A percentile compares a stretch with the other conserved stretches of the same genome.
Conservation (phyloP, 306 rosid species). For the Quillaja saponaria region DNA sequence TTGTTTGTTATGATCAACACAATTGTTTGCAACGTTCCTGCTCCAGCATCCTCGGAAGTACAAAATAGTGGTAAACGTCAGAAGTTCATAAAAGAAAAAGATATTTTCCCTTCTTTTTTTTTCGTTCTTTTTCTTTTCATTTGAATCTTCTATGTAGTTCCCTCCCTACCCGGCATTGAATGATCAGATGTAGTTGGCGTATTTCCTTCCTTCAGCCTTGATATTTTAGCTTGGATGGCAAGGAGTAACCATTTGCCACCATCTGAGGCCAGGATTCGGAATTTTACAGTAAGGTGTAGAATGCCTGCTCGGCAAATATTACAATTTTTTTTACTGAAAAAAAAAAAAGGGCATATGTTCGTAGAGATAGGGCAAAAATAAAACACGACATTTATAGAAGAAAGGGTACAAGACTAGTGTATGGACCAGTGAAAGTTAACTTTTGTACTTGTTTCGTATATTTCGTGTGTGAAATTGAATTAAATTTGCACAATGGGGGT, state of each 20-base stretch:
- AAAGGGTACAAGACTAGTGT: slow-evolving; percentile 38
- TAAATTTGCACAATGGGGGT: slow-evolving; percentile 16
- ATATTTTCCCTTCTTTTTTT: background rate
- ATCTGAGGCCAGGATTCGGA: slow-evolving; percentile 41
- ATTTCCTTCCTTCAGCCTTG: slow-evolving; percentile 34
- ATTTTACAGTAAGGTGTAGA: slow-evolving; percentile 32
- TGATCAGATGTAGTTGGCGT: slow-evolving; percentile 35
- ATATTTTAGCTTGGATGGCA: slow-evolving; percentile 32
- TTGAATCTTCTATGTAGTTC: slow-evolving; percentile 25
- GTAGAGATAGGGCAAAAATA: slow-evolving; percentile 36
- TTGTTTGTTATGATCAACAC: slow-evolving; percentile 55
- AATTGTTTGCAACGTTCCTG: slow-evolving; percentile 44
- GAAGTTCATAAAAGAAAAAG: slow-evolving; percentile 38
- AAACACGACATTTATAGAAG: slow-evolving; percentile 31
- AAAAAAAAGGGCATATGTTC: slow-evolving; percentile 33
- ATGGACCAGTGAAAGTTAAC: slow-evolving; percentile 38
- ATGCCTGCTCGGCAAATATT: slow-evolving; percentile 46
- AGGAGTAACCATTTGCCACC: slow-evolving; percentile 34
- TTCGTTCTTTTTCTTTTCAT: slow-evolving; percentile 22
- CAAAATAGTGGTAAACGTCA: slow-evolving; percentile 36
- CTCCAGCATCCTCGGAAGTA: slow-evolving; percentile 49
- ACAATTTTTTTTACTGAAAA: slow-evolving; percentile 66
- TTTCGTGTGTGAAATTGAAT: slow-evolving; percentile 18
- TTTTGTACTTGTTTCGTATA: slow-evolving; percentile 24
- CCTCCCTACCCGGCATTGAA: slow-evolving; percentile 25